Base-by-base conservation (phyloP, 495 filamentous ascomycete genomes). In the Hypoxylon lenormandii region DNA sequence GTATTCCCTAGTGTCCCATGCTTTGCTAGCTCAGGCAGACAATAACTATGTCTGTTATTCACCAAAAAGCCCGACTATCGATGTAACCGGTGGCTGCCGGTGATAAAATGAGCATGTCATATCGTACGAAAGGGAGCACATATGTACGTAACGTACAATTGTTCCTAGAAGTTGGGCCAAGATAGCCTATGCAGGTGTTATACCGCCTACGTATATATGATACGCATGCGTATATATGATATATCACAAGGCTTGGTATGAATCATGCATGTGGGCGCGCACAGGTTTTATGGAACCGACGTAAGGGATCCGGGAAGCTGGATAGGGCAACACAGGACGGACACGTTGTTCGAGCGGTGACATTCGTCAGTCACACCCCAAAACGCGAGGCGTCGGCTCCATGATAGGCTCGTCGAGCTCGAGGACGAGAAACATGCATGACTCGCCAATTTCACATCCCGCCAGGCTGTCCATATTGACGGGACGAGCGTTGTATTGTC, bases 301-400 rank as follows among this genome's bases (percentile, higher is more conserved):
- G 56, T 7, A 65, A 45, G 68, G 30, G 62, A 71, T 66, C 68
- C 68, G 58, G 62, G 62, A 66, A 71, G 53, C 62, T 66, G 68
- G 68, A 53, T 66, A 66, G 38, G 62, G 68, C 62, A 43, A 58
- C 68, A 71, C 58, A 71, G 55, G 62, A 66, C 62, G 58, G 45
- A 58, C 67, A 70, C 56, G 67, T 64, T 66, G 51, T 33, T 33
- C 10, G 16, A 37, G 36, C 59, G 62, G 62, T 66, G 62, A 33
- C 61, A 66, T 66, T 66, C 11, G 28, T 22, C 47, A 16, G 62
- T 66, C 46, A 66, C 47, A 66, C 68, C 38, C 52, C 57, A 59
- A 59, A 54, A 62, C 52, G 62, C 62, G 40, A 71, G 62, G 68
- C 52, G 21, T 60, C 46, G 18, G 42, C 57, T 54, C 36, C 57